These are phyloP conservation scores for Cucumis hystrix DNA, from an alignment of 306 rosid genomes.

Conservation along the genomic window DNA sequence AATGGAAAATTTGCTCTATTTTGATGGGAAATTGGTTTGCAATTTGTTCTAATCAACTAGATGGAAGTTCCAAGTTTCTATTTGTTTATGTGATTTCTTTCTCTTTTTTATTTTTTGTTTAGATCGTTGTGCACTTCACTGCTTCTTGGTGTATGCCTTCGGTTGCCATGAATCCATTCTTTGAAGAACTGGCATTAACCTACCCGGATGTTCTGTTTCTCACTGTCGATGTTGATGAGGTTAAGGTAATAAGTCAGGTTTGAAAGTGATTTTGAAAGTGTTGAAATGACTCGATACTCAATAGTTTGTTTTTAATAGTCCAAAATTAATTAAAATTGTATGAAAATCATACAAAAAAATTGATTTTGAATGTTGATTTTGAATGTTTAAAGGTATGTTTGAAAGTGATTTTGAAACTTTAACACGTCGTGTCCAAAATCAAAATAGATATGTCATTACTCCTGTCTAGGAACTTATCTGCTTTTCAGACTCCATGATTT, in stretches of 20 bases:
- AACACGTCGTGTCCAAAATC: background rate
- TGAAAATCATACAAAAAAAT: too few relatives aligned
- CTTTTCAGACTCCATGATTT: background rate
- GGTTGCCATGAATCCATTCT: constrained; percentile 64
- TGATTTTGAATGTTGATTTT: too few relatives aligned
- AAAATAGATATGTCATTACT: background rate
- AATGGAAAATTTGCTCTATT: background rate
- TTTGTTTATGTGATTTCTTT: background rate
- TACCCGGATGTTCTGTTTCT: constrained; percentile 63
- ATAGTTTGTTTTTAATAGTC: too few relatives aligned
- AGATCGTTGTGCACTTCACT: constrained; percentile 79
- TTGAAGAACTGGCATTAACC: constrained; percentile 57
- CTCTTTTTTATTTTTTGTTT: background rate
- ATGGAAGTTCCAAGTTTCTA: background rate
- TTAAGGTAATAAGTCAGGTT: constrained; percentile 38
- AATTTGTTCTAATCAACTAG: background rate
- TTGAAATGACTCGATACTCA: too few relatives aligned
- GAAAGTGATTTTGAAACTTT: too few relatives aligned
- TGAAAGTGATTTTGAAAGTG: too few relatives aligned
- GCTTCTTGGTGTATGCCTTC: constrained; percentile 98
- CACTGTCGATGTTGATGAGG: constrained; percentile 82
- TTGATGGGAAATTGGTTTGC: background rate
- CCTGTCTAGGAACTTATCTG: background rate
- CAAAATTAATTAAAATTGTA: too few relatives aligned
- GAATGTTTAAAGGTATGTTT: too few relatives aligned